A percentile compares a stretch with the other conserved stretches of the same genome.
Evolutionary conservation across 176 grass and related monocot species (phyloP).

Genomic region (Neostapfia colusana): DNA sequence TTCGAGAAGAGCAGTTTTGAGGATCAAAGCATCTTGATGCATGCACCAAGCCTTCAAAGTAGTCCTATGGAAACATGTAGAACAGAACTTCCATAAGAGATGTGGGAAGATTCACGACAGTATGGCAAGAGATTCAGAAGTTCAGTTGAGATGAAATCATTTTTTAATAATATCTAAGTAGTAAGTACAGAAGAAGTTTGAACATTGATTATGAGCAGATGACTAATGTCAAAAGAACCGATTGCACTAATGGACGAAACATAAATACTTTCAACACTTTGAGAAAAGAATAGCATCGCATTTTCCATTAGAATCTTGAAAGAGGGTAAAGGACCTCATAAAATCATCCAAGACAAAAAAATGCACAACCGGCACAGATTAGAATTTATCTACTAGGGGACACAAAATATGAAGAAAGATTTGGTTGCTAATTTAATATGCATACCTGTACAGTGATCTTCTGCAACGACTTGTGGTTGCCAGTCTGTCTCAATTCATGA

Average conservation of each 20-base stretch:
- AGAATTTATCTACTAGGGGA: neutral
- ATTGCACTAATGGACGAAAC: neutral
- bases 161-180: neutral
- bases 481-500: constrained; percentile 58
- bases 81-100: constrained; percentile 22
- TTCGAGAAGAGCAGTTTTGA: constrained; percentile 42
- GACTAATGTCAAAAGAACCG: neutral
- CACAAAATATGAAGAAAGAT: constrained; percentile 15
- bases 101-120: neutral
- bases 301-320: constrained; percentile 2
- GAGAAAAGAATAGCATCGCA: neutral
- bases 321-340: neutral
- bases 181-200: neutral
- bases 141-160: neutral
- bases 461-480: constrained; percentile 26
- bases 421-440: neutral
- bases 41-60: constrained; percentile 67
- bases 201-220: constrained; percentile 12
- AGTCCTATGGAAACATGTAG: constrained; percentile 50
- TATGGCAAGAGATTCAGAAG: neutral
- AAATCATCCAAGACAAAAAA: neutral
- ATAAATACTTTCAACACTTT: constrained; percentile 13
- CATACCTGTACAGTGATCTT: constrained; percentile 47
- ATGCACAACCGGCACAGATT: neutral
- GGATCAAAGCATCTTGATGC: constrained; percentile 60